Percentiles rank a stretch among this genome's conserved stretches.
Conservation (phyloP, 148 eudicot species). For the Linanthus parryae region DNA sequence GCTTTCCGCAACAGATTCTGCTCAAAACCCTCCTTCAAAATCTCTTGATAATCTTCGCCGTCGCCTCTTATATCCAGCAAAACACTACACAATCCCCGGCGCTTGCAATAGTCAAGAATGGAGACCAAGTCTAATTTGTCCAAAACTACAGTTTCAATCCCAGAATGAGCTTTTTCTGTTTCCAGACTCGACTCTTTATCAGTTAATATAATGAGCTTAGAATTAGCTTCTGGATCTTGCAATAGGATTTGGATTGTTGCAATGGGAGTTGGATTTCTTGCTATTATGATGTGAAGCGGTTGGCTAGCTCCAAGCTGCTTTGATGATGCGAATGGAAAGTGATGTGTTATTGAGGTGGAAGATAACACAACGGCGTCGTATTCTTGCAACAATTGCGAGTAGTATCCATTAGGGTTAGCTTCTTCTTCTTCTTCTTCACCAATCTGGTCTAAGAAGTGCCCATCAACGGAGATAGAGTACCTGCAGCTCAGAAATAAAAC, state of each 20-base stretch:
- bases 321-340: slow-evolving; percentile 38
- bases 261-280: slow-evolving; percentile 36
- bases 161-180: slow-evolving; percentile 32
- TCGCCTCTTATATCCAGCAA: slow-evolving; percentile 68
- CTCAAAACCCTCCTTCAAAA: slow-evolving; percentile 50
- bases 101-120: slow-evolving; percentile 62
- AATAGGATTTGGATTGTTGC: slow-evolving; percentile 31
- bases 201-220: slow-evolving; percentile 47
- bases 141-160: slow-evolving; percentile 52
- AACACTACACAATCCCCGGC: slow-evolving; percentile 61
- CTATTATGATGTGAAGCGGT: slow-evolving; percentile 61
- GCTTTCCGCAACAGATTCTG: slow-evolving; percentile 57
- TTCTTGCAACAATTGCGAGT: slow-evolving; percentile 76
- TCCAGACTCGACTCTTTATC: slow-evolving; percentile 34
- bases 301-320: slow-evolving; percentile 77
- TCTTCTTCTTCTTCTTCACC: slow-evolving; percentile 47
- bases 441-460: slow-evolving; percentile 40
- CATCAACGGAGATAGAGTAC: slow-evolving; percentile 68
- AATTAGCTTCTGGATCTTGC: slow-evolving; percentile 21
- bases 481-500: slow-evolving; percentile 29
- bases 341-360: slow-evolving; percentile 21
- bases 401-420: slow-evolving; percentile 61
- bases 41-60: slow-evolving; percentile 45
- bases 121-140: slow-evolving; percentile 43
- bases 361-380: slow-evolving; percentile 73